Percentiles rank a stretch among this genome's conserved stretches.
These are phyloP conservation scores for Aspergillus unguis DNA, from an alignment of 2,329 filamentous ascomycete genomes.

Conservation along the genomic window DNA sequence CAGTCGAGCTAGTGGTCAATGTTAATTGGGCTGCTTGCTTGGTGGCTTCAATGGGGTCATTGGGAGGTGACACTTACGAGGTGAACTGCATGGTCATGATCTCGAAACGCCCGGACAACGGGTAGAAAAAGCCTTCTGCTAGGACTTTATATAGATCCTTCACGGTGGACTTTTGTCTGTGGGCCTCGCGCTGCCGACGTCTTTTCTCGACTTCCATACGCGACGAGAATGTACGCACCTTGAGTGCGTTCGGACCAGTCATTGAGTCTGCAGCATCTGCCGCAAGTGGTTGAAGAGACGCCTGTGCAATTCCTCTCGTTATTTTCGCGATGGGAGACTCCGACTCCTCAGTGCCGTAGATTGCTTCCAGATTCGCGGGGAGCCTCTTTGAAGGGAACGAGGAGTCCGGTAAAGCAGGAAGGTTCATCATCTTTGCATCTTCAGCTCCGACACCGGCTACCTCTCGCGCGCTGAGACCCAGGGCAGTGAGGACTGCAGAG, in stretches of 20 bases:
- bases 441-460: conserved; percentile 70
- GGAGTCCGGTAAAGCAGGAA: conserved; percentile 34
- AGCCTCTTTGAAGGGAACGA: conserved; percentile 79
- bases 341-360: conserved; percentile 57
- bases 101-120: conserved; percentile 76
- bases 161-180: conserved; percentile 58
- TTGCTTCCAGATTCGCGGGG: conserved; percentile 67
- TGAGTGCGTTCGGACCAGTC: conserved; percentile 78
- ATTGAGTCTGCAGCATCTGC: conserved; percentile 74
- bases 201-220: conserved; percentile 65
- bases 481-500: conserved; percentile 72
- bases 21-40: conserved; percentile 4
- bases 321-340: conserved; percentile 64
- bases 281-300: conserved; percentile 77
- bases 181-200: conserved; percentile 39
- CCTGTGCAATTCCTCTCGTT: conserved; percentile 63
- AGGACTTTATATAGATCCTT: conserved; percentile 79
- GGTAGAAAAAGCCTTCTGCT: conserved; percentile 76
- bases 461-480: conserved; percentile 80
- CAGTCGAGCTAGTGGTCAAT: conserved; percentile 27
- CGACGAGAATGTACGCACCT: conserved; percentile 83
- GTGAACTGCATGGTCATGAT: conserved; percentile 56
- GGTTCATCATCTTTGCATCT: conserved; percentile 41
- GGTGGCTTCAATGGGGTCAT: too few species aligned
- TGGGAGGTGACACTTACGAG: conserved; percentile 34